Conservation (phyloP, 2,329 filamentous ascomycete genomes). For the Phaeophleospora eucalypticola region DNA sequence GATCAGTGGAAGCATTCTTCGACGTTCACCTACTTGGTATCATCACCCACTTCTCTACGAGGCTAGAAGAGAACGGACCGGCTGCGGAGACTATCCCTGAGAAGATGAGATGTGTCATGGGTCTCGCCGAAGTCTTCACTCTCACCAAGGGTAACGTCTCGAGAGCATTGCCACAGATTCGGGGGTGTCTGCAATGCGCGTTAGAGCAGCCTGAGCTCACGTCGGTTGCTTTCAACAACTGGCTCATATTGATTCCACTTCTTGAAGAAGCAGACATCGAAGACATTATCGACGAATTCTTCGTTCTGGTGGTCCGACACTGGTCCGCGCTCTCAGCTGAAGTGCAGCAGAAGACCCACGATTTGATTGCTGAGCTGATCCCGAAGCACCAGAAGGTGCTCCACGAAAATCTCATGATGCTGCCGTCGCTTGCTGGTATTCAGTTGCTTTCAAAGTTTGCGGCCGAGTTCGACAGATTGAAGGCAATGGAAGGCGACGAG, state of each 20-base stretch:
- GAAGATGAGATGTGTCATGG: slow-evolving; percentile 71
- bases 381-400: slow-evolving; percentile 60
- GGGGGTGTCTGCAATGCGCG: slow-evolving; percentile 84
- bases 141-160: slow-evolving; percentile 69
- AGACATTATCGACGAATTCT: slow-evolving; percentile 78
- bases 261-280: slow-evolving; percentile 76
- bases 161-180: slow-evolving; percentile 84
- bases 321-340: slow-evolving; percentile 65
- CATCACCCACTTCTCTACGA: slow-evolving; percentile 74
- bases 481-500: slow-evolving; percentile 60
- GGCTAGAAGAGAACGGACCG: slow-evolving; percentile 60
- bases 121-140: slow-evolving; percentile 82
- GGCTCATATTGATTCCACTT: slow-evolving; percentile 71
- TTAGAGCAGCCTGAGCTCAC: slow-evolving; percentile 71
- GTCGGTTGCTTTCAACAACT: slow-evolving; percentile 74
- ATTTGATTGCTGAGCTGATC: slow-evolving; percentile 63
- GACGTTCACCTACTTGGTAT: slow-evolving; percentile 81
- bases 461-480: slow-evolving; percentile 59
- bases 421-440: slow-evolving; percentile 74
- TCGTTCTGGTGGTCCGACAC: slow-evolving; percentile 78
- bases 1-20: slow-evolving; percentile 69
- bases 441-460: slow-evolving; percentile 66
- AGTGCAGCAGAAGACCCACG: slow-evolving; percentile 57
- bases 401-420: slow-evolving; percentile 62
- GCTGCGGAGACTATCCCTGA: slow-evolving; percentile 44